These are phyloP conservation scores for Solanum appendiculatum DNA, from an alignment of 257 asterid species.

Conservation along the genomic window DNA sequence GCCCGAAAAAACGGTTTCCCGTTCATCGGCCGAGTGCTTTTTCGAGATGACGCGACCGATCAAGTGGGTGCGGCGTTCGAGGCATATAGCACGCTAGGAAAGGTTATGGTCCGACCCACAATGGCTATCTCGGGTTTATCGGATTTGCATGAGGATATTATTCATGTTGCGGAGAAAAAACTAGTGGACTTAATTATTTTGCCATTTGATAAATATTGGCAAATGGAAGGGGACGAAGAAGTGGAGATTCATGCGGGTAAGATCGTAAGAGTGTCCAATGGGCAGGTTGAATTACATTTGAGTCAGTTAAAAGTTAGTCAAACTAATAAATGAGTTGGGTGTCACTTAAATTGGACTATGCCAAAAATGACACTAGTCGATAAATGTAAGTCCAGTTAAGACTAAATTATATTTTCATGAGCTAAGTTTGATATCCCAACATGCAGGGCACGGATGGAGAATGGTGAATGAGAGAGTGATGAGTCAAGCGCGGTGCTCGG, in stretches of 20 bases:
- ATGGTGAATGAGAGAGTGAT: slow-evolving; percentile 22
- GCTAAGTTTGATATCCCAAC: not conserved
- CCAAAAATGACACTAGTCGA: not conserved
- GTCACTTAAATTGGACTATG: not conserved
- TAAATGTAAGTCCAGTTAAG: fast-evolving
- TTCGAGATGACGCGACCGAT: slow-evolving; percentile 5
- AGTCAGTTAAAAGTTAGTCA: not conserved
- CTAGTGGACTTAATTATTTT: slow-evolving; percentile 8
- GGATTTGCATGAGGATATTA: slow-evolving; percentile 27
- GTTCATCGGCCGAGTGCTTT: slow-evolving; percentile 4
- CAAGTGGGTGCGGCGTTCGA: slow-evolving; percentile 9
- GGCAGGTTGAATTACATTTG: not conserved
- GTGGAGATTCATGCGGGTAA: slow-evolving; percentile 1
- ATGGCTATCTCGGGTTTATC: slow-evolving; percentile 19
- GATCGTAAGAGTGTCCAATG: not conserved
- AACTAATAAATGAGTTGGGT: not conserved
- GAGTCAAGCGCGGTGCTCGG: slow-evolving; percentile 15
- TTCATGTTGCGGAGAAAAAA: slow-evolving; percentile 27
- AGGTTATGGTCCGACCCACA: slow-evolving; percentile 10
- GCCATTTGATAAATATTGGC: slow-evolving; percentile 27
- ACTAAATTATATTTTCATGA: not conserved
- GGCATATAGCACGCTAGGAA: slow-evolving; percentile 1
- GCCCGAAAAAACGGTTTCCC: slow-evolving; percentile 30
- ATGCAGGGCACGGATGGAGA: slow-evolving; percentile 23
- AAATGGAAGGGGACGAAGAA: slow-evolving; percentile 2